Base-by-base conservation (phyloP, 192 early-diverging fungal species). In the Linnemannia hyalina region DNA sequence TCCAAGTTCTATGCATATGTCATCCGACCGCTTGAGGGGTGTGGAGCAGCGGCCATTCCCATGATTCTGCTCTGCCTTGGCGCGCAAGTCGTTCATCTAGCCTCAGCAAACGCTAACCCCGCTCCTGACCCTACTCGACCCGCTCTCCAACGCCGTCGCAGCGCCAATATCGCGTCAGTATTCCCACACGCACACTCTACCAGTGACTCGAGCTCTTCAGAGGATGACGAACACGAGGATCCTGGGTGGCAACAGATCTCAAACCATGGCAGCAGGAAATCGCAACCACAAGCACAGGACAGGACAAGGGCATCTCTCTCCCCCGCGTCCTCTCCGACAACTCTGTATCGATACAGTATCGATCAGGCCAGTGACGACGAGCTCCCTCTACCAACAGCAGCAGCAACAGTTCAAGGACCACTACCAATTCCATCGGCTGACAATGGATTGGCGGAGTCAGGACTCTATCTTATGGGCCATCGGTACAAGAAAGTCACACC, bases 1-100 rank as follows among this genome's bases (percentile, higher is more conserved):
- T 91, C 92, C 15, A 88, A 94, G 63, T 73, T 94, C 4, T 85
- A 93, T 75, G 85, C 93, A 9, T 90, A 89, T 47, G 55, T 95
- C 2, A 93, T 93, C 75, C 91, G 93, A 63, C 93, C 94, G 0
- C 91, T 97, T 40, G 93, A 95, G 29, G 90, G 89, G 73, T 94
- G 95, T 82, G 96, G 96, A 52, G 92, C 93, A n/a, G 95, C 95
- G 3, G 95, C 94, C 15, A 95, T 97, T 26, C 96, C 96, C 6
- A 89, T 96, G 76, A 94, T 96, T 42, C 82, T 97, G 69, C 89
- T 95, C 10, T 95, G 95, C 75, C 91, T 97, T 4, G 96, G 96
- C 10, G 93, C 94, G 20, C 95, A 96, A 80, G 81, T 95, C 4
- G 70, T 77, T 10, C 68, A 85, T 35, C 77, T 85, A 44, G 75